Percentiles rank a stretch among this genome's conserved stretches.
Conservation (phyloP, 2,329 filamentous ascomycete genomes). For the Aspergillus hiratsukae region DNA sequence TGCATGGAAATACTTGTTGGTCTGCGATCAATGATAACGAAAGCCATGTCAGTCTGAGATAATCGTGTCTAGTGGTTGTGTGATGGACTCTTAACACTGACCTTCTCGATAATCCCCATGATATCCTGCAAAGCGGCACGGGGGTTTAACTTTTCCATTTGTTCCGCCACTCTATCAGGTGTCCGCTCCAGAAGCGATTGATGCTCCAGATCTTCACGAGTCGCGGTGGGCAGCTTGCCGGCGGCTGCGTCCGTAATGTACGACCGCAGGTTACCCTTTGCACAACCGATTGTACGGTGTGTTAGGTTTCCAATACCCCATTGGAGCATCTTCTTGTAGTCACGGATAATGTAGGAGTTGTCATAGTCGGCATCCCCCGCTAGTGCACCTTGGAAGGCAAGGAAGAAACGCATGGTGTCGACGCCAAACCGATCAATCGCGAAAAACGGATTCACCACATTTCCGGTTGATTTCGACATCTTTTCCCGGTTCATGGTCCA, state of each 20-base stretch:
- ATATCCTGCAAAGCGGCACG: constrained; percentile 62
- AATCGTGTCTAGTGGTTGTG: constrained; percentile 4
- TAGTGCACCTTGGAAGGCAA: constrained; percentile 75
- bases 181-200: constrained; percentile 40
- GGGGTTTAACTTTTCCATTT: constrained; percentile 63
- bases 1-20: constrained; percentile 63
- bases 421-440: constrained; percentile 84
- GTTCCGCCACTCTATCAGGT: constrained; percentile 40
- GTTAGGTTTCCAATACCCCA: constrained; percentile 75
- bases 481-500: constrained; percentile 91
- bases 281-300: constrained; percentile 63
- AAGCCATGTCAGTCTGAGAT: constrained; percentile 2
- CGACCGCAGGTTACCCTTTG: constrained; percentile 63
- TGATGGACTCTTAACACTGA: constrained; percentile 31
- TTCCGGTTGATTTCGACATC: constrained; percentile 95
- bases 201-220: constrained; percentile 31
- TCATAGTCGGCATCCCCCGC: constrained; percentile 77
- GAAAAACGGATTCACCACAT: constrained; percentile 91
- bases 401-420: constrained; percentile 84
- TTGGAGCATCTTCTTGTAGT: constrained; percentile 76
- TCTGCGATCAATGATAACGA: constrained; percentile 36
- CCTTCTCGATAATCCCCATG: constrained; percentile 58
- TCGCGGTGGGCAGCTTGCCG: constrained; percentile 25
- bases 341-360: constrained; percentile 67
- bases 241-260: constrained; percentile 47